phyloP scores from a whole-genome alignment of 2,329 filamentous ascomycete species.

The Sporothrix luriei region DNA sequence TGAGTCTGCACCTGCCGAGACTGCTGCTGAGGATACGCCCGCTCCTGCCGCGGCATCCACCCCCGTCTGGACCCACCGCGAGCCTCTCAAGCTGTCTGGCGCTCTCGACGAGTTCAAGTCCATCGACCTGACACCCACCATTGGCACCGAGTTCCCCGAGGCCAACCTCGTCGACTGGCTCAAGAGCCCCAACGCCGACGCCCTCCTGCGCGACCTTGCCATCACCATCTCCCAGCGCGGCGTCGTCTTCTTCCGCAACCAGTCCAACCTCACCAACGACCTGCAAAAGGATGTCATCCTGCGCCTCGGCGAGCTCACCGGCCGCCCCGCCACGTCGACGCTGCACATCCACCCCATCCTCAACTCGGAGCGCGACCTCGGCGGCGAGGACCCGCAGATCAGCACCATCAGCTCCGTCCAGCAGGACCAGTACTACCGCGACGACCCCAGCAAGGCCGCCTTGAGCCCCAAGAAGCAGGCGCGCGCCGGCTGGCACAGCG shows the following conservation, averaged over 20 bases:
- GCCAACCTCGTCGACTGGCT: conserved; percentile 64
- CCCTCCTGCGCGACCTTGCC: conserved; percentile 65
- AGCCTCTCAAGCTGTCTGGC: conserved; percentile 55
- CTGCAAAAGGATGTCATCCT: conserved; percentile 63
- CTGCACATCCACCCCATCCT: conserved; percentile 64
- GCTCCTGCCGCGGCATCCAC: conserved; percentile 1
- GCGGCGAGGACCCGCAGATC: conserved; percentile 57
- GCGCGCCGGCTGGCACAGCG: conserved; percentile 53
- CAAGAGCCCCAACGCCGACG: conserved; percentile 62
- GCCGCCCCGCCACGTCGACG: conserved; percentile 59
- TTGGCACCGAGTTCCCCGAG: conserved; percentile 63
- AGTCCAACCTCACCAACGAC: conserved; percentile 59
- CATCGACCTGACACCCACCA: conserved; percentile 63
- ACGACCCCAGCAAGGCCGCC: conserved; percentile 31
- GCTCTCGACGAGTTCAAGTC: conserved; percentile 55
- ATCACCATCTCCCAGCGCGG: conserved; percentile 66
- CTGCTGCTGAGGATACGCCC: not conserved
- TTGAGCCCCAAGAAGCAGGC: conserved; percentile 38
- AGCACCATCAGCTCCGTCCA: conserved; percentile 61
- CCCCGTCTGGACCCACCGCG: conserved; percentile 30
- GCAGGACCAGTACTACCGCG: conserved; percentile 47
- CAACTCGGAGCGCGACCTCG: conserved; percentile 57
- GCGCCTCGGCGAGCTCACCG: conserved; percentile 60
- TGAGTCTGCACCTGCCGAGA: not conserved
- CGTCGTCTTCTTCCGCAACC: conserved; percentile 66